Percentiles rank a stretch among this genome's conserved stretches.
phyloP scores from a whole-genome alignment of 2,329 filamentous ascomycete species.

The Pyricularia sp. region DNA sequence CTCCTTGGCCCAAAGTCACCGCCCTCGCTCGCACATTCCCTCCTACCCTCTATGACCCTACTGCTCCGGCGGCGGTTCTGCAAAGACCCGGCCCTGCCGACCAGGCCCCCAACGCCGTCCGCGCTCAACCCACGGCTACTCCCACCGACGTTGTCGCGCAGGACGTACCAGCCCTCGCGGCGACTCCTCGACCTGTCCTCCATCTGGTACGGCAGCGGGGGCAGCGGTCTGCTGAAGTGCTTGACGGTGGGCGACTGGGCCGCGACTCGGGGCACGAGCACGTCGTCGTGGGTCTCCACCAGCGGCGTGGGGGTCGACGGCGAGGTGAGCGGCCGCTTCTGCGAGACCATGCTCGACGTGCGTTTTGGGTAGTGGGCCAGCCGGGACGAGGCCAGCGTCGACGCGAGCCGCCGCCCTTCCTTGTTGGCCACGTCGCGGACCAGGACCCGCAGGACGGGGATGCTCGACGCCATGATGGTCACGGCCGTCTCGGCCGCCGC shows the following conservation, averaged over 20 bases:
- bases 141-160: neutral
- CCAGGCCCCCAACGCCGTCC: no score
- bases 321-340: neutral
- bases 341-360: neutral
- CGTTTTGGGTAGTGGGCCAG: neutral
- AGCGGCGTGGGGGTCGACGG: neutral
- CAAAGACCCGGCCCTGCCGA: no score
- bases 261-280: no score
- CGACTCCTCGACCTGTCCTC: neutral
- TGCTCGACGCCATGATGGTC: constrained; percentile 23
- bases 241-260: neutral
- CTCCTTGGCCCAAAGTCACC: no score
- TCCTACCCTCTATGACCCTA: no score
- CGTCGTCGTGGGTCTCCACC: neutral
- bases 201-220: neutral
- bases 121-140: no score
- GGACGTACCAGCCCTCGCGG: neutral
- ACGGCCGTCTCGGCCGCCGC: constrained; percentile 21
- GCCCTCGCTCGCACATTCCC: no score
- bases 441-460: constrained; percentile 19
- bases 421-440: constrained; percentile 7
- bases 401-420: neutral
- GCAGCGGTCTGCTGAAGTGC: neutral
- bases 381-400: neutral
- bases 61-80: no score